A percentile compares a stretch with the other conserved stretches of the same genome.
Evolutionary conservation across 495 filamentous ascomycete genomes (phyloP).

Genomic region (Choiromyces venosus): DNA sequence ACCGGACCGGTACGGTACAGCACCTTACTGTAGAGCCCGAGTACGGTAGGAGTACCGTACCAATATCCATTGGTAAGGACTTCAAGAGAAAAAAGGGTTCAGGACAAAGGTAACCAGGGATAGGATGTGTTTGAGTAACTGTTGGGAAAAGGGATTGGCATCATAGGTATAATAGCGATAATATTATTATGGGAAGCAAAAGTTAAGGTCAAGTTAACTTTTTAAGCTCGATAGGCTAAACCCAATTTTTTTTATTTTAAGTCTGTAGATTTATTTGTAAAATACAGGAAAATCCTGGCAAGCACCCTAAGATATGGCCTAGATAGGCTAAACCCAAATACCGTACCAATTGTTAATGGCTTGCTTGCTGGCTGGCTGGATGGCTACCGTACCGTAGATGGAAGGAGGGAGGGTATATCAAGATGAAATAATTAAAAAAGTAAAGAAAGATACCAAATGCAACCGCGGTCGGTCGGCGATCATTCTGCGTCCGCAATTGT

Average conservation of each 20-base stretch:
- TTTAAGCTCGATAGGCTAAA: not conserved
- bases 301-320: too few relatives aligned
- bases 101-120: not conserved
- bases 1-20: too few relatives aligned
- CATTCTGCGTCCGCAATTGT: not conserved
- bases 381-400: not conserved
- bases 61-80: not conserved
- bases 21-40: not conserved
- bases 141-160: not conserved
- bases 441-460: not conserved
- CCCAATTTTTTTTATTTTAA: too few relatives aligned
- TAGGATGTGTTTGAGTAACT: not conserved
- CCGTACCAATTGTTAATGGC: constrained; percentile 1
- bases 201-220: not conserved
- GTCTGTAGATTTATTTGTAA: too few relatives aligned
- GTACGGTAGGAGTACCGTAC: not conserved
- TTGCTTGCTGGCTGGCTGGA: not conserved
- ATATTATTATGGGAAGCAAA: not conserved
- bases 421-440: not conserved
- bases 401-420: not conserved
- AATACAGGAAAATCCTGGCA: too few relatives aligned
- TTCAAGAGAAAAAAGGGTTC: too few relatives aligned
- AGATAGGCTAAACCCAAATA: not conserved
- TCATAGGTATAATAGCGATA: not conserved
- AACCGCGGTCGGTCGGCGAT: not conserved